phyloP scores from a whole-genome alignment of 2,329 filamentous ascomycete species.

The Achaetomium macrosporum region DNA sequence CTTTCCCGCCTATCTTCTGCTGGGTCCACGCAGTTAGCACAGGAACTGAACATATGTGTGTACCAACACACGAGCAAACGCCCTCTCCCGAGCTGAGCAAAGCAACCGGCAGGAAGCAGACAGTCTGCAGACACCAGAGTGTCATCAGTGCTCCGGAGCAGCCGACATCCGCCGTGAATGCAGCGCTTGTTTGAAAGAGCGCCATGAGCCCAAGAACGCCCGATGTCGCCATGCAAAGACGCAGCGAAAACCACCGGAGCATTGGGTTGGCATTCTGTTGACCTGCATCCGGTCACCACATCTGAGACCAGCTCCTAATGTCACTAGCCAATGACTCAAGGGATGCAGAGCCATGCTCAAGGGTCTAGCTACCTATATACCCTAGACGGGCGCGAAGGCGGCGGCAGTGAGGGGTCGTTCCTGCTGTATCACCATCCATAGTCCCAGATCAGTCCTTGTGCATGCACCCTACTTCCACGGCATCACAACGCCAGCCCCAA shows the following conservation, averaged over 20 bases:
- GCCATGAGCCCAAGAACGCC: not conserved
- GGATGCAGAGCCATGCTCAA: not conserved
- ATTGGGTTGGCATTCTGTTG: not conserved
- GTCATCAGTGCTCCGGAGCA: not conserved
- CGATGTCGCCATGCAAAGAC: not conserved
- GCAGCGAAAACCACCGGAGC: not conserved
- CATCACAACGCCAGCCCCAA: not conserved
- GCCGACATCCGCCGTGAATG: not conserved
- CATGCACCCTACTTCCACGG: not conserved
- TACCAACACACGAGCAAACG: too few species aligned
- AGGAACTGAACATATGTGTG: too few species aligned
- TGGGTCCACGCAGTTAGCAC: too few species aligned
- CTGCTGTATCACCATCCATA: conserved; percentile 8
- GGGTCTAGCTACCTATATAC: not conserved
- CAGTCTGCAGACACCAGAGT: not conserved
- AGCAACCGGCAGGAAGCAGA: not conserved
- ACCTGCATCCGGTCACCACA: not conserved
- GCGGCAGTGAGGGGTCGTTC: not conserved
- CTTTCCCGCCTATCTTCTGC: too few species aligned
- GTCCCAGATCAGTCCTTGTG: conserved; percentile 9
- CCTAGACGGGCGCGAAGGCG: not conserved
- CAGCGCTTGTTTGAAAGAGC: not conserved
- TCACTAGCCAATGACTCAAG: not conserved
- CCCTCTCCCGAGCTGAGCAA: too few species aligned
- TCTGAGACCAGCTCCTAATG: conserved; percentile 3